Evolutionary conservation across 208 protist species (phyloP).

Genomic region (Vickermania ingenoplastis): DNA sequence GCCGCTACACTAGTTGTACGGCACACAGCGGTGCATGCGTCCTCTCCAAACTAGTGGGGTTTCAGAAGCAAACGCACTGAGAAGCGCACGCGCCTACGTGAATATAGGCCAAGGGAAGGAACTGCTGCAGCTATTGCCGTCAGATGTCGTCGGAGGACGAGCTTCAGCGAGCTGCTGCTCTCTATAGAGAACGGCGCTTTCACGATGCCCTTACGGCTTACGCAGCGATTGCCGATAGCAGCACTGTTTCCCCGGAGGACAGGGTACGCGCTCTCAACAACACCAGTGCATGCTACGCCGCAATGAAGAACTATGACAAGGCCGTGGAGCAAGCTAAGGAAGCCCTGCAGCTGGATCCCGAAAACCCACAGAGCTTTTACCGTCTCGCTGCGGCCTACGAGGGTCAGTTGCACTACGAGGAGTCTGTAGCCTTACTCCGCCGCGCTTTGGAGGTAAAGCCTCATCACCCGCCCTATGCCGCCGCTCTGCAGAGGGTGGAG

Average conservation of each 20-base stretch:
- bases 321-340: conserved; percentile 39
- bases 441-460: conserved; percentile 28
- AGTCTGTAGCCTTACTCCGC: conserved; percentile 27
- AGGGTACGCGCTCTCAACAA: conserved; percentile 66
- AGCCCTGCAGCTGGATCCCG: conserved; percentile 33
- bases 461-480: conserved; percentile 17
- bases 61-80: too few relatives aligned
- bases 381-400: conserved; percentile 64
- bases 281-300: conserved; percentile 70
- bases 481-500: conserved; percentile 23
- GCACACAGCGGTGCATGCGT: too few relatives aligned
- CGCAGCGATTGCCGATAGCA: conserved; percentile 16
- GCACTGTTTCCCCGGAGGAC: conserved; percentile 10
- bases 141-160: too few relatives aligned
- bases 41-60: too few relatives aligned
- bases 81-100: too few relatives aligned
- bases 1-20: too few relatives aligned
- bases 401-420: conserved; percentile 57
- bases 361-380: conserved; percentile 43
- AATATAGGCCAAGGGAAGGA: too few relatives aligned
- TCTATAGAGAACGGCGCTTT: conserved; percentile 39
- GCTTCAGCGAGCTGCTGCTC: too few relatives aligned
- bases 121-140: too few relatives aligned
- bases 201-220: conserved; percentile 47
- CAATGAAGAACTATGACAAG: conserved; percentile 36